phyloP scores from a whole-genome alignment of 768 basidiomycete species.

The Rhodotorula graminis region DNA sequence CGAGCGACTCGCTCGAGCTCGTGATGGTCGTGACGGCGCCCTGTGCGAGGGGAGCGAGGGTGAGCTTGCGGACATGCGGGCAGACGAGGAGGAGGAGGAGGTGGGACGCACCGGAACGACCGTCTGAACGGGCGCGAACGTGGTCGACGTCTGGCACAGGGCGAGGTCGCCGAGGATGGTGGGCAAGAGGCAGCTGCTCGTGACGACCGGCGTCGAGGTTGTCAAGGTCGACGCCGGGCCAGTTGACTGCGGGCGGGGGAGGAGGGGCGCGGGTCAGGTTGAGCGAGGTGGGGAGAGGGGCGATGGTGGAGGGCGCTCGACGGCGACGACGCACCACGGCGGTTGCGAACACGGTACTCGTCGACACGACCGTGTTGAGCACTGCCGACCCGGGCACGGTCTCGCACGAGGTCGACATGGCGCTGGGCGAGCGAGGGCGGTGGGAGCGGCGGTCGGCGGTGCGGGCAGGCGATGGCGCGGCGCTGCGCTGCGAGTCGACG shows the following conservation, averaged over 20 bases:
- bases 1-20: not conserved
- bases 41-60: not conserved
- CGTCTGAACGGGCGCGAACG: not conserved
- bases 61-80: not conserved
- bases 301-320: not conserved
- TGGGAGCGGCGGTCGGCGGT: too few relatives aligned
- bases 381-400: not conserved
- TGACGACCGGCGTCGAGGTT: slow-evolving; percentile 1
- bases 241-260: not conserved
- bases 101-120: slow-evolving; percentile 8
- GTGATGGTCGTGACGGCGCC: slow-evolving; percentile 2
- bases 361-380: not conserved
- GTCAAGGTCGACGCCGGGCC: not conserved
- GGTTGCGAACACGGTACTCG: not conserved
- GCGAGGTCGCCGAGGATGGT: not conserved
- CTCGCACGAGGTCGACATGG: not conserved
- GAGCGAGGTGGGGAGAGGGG: not conserved
- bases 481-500: too few relatives aligned
- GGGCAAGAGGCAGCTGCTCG: slow-evolving; percentile 5
- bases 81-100: not conserved
- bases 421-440: too few relatives aligned
- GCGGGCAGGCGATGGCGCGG: too few relatives aligned
- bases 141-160: slow-evolving; percentile 9
- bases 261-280: not conserved
- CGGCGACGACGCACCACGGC: not conserved